Base-by-base conservation (phyloP, 371 early-diverging fungal species). In the Mucor saturninus region DNA sequence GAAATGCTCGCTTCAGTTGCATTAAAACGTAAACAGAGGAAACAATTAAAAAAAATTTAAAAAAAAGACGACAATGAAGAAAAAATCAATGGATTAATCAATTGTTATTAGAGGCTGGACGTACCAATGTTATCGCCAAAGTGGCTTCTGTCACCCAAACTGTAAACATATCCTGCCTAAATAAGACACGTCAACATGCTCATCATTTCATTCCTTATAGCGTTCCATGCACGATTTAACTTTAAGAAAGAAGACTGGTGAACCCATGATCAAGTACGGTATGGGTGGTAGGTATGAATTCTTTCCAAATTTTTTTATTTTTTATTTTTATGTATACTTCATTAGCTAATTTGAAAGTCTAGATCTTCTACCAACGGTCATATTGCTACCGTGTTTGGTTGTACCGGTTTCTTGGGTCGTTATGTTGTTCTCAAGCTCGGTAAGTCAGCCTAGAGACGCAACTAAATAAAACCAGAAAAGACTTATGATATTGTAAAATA, bases 401-500 rank as follows among this genome's bases (percentile, higher is more conserved):
- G 91, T 79, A 96, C 95, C 48, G 98, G 98, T 50, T 97, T 96
- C 79, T 84, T 97, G 32, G 98, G 97, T 55, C 91, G 98, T 52
- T 97, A 97, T 69, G 79, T 98, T 50, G 94, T 97, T 46, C 89
- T 90, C 74, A 90, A 91, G 66, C 87, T 97, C 48, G 95, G 94
- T 93, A 83, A 59, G 14, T 30, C 6, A 63, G 11, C 9, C 11
- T n/a, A n/a, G n/a, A n/a, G n/a, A 1, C 13, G 54, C 26, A 60
- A 42, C 43, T 26, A 49, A 39, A 53, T 31, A 61, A 37, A 29
- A 39, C n/a, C 29, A 26, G 37, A 21, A 21, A 21, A 21, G 21
- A 21, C 21, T 21, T 21, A 21, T 21, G 21, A 21, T 29, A 6
- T 31, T 40, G 37, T 57, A 57, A 40, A 56, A 6, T 61, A 77